These are phyloP conservation scores for Metschnikowia lochheadii DNA, from an alignment of 805 yeast species.

Conservation along the genomic window DNA sequence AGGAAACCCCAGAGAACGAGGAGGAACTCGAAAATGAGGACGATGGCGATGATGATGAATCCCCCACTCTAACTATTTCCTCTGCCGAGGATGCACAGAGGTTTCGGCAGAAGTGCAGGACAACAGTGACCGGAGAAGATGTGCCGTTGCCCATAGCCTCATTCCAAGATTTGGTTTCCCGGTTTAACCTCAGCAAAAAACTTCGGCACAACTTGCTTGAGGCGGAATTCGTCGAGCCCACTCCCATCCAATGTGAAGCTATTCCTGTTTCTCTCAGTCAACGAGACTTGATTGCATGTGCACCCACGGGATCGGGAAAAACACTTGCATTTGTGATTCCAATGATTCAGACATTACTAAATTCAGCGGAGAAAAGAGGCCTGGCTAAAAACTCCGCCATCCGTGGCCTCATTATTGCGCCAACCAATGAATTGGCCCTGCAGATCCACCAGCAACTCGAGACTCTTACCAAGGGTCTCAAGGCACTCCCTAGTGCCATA, in stretches of 20 bases:
- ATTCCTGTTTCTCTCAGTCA: conserved; percentile 68
- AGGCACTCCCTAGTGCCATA: conserved; percentile 55
- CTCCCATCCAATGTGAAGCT: conserved; percentile 89
- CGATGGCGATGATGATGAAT: conserved; percentile 23
- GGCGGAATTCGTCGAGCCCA: conserved; percentile 77
- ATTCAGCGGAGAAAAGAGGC: conserved; percentile 12
- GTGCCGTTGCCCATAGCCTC: conserved; percentile 89
- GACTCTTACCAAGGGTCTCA: conserved; percentile 49
- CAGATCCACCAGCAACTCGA: conserved; percentile 75
- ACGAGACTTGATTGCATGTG: conserved; percentile 86
- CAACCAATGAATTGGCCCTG: conserved; percentile 89
- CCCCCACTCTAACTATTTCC: conserved; percentile 39
- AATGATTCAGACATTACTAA: conserved; percentile 50
- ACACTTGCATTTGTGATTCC: conserved; percentile 90
- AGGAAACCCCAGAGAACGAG: conserved; percentile 11
- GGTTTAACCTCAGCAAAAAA: conserved; percentile 61
- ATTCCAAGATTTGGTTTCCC: conserved; percentile 69
- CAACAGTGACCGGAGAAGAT: conserved; percentile 79
- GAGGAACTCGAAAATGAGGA: conserved; percentile 15
- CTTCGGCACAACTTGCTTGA: conserved; percentile 61
- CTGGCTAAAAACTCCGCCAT: conserved; percentile 46
- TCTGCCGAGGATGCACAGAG: conserved; percentile 52
- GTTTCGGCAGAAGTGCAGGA: conserved; percentile 56
- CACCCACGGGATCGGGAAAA: conserved; percentile 98
- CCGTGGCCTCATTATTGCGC: conserved; percentile 79